These are phyloP conservation scores for Panus rudis DNA, from an alignment of 768 basidiomycete genomes.

Conservation along the genomic window DNA sequence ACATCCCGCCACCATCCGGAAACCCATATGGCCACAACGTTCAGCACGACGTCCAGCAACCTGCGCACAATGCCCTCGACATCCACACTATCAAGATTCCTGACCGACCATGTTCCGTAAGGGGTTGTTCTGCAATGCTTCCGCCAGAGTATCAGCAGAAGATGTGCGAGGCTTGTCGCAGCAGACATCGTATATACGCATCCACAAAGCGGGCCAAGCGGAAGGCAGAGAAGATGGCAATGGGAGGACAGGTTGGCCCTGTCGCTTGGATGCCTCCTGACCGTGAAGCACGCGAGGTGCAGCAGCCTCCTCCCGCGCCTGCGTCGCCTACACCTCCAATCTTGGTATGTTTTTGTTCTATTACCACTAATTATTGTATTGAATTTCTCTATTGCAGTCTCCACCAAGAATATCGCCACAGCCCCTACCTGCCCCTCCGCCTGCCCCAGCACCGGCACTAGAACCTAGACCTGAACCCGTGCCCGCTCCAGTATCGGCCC, in stretches of 20 bases:
- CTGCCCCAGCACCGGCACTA: too few relatives aligned
- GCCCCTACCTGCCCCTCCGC: too few relatives aligned
- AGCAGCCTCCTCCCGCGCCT: conserved; percentile 4
- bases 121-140: conserved; percentile 33
- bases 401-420: neutral
- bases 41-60: neutral
- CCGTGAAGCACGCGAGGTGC: conserved; percentile 5
- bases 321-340: conserved; percentile 8
- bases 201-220: conserved; percentile 42
- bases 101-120: conserved; percentile 31
- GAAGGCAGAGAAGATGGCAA: conserved; percentile 43
- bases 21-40: too few relatives aligned
- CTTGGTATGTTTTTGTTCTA: too few relatives aligned
- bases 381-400: neutral
- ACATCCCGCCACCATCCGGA: too few relatives aligned
- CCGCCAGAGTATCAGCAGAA: conserved; percentile 29
- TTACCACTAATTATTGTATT: too few relatives aligned
- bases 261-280: conserved; percentile 24
- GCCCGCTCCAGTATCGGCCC: too few relatives aligned
- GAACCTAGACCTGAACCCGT: too few relatives aligned
- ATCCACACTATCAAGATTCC: neutral
- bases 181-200: conserved; percentile 44
- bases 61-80: neutral
- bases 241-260: conserved; percentile 9
- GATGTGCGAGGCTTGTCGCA: conserved; percentile 49